Percentiles rank a stretch among this genome's conserved stretches.
phyloP scores from a whole-genome alignment of 2,329 filamentous ascomycete species.

The Anthostomella pinea region DNA sequence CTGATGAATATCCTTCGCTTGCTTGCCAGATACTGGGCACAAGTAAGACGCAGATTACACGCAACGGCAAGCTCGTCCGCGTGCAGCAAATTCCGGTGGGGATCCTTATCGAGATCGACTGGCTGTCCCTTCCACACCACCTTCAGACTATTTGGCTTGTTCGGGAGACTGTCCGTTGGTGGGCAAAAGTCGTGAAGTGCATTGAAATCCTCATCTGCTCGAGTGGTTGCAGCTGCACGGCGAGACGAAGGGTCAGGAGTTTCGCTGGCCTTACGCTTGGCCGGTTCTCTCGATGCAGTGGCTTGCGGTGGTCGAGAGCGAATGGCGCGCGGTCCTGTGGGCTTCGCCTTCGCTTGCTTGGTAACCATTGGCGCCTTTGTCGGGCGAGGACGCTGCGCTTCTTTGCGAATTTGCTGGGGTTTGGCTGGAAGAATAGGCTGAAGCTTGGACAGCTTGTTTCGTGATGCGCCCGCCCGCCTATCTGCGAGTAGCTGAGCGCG shows the following conservation, averaged over 20 bases:
- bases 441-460: conserved; percentile 33
- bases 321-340: conserved; percentile 30
- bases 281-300: conserved; percentile 28
- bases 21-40: conserved; percentile 85
- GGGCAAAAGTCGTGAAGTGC: conserved; percentile 72
- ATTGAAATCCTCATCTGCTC: conserved; percentile 80
- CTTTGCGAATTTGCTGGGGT: conserved; percentile 29
- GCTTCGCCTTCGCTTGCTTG: conserved; percentile 33
- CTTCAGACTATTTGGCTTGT: conserved; percentile 69
- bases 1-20: conserved; percentile 88
- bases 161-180: conserved; percentile 61
- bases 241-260: conserved; percentile 49
- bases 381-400: conserved; percentile 33
- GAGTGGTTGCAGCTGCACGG: conserved; percentile 59
- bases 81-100: conserved; percentile 68
- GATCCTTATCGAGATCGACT: conserved; percentile 72
- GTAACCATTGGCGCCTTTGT: no score
- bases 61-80: conserved; percentile 75
- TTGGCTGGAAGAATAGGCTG: conserved; percentile 45
- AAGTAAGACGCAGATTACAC: conserved; percentile 75
- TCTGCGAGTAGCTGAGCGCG: conserved; percentile 48
- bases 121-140: conserved; percentile 83
- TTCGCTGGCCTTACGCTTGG: conserved; percentile 35
- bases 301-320: conserved; percentile 24
- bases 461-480: conserved; percentile 39